A percentile compares a stretch with the other conserved stretches of the same genome.
Conservation (phyloP, 768 basidiomycete species). For the Amanita phalloides region DNA sequence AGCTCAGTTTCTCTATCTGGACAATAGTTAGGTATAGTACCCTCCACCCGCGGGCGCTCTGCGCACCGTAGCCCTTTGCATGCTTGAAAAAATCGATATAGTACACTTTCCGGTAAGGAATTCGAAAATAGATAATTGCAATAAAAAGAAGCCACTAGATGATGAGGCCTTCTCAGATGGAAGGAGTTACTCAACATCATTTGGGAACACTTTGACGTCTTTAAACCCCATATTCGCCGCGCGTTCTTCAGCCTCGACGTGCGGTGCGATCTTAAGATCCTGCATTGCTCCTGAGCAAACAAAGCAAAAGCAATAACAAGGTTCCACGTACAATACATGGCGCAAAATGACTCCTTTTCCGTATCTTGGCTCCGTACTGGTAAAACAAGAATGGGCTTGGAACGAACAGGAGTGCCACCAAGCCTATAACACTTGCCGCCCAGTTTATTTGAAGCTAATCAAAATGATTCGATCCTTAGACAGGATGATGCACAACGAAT, state of each 20-base stretch:
- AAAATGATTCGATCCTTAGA: background rate
- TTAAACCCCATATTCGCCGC: too few relatives aligned
- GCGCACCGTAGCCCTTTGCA: too few relatives aligned
- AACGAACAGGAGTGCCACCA: conserved; percentile 42
- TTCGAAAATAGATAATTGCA: too few relatives aligned
- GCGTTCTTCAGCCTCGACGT: conserved; percentile 19
- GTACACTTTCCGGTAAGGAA: too few relatives aligned
- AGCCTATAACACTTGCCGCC: conserved; percentile 45
- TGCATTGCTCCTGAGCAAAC: conserved; percentile 5
- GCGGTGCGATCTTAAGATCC: conserved; percentile 33
- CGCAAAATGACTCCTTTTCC: conserved; percentile 47
- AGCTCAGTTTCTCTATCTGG: too few relatives aligned
- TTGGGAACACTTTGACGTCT: too few relatives aligned
- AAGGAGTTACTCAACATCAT: too few relatives aligned
- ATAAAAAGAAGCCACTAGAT: too few relatives aligned
- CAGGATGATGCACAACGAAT: background rate
- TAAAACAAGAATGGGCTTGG: conserved; percentile 66
- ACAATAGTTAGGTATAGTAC: too few relatives aligned
- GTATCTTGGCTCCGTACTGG: conserved; percentile 49
- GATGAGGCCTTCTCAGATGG: too few relatives aligned
- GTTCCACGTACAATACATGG: conserved; percentile 32
- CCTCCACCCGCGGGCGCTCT: too few relatives aligned
- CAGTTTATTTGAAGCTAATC: conserved; percentile 40
- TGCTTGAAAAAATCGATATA: too few relatives aligned
- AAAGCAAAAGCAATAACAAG: background rate